Evolutionary conservation across 1,139 yeast species (phyloP), one percentile per base, ranked within the genome.

Genomic region (Zygosaccharomyces sapae): DNA sequence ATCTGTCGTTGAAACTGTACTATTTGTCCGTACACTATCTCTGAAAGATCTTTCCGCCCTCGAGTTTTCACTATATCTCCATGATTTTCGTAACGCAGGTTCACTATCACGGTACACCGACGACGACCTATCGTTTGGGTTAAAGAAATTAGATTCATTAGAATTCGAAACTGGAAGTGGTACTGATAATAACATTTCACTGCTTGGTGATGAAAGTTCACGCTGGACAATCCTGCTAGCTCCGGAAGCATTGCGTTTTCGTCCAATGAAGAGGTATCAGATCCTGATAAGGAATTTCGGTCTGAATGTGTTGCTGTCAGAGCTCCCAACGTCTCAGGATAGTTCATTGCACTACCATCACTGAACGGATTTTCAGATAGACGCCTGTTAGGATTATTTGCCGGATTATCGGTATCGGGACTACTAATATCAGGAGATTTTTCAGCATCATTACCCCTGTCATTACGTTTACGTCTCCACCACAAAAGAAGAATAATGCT

Each of bases 1-100:
- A 65, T 88, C 94, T 48, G 83, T 89, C 0, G 96, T 86, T 42
- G 92, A 83, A 24, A 89, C 92, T 0, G 96, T 88, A 31, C 92
- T 90, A 54, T 86, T 62, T 0, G 96, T 86, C 29, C 77, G 79
- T 50, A 80, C 73, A 16, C 94, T 85, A 43, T 78, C 80, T 56
- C 85, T 75, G 39, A 58, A 54, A n/a, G 38, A 48, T 44, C 68
- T 54, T 33, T 61, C 62, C 38, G 64, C 71, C 10, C 57, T 57
- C n/a, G 62, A 62, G 48, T 67, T 71, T 45, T 70, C 67, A 33
- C 77, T 77, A 51, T 73, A 75, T 64, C 96, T 74, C 97, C 97
- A 88, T 5, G 96, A 87, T 63, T 73, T 68, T 4, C 81, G 67
- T n/a, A 65, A 52, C 3, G 69, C 68, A 8, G 72, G 68, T 40